Conservation (phyloP, 208 protist species). For the Naegleria lovaniensis region DNA sequence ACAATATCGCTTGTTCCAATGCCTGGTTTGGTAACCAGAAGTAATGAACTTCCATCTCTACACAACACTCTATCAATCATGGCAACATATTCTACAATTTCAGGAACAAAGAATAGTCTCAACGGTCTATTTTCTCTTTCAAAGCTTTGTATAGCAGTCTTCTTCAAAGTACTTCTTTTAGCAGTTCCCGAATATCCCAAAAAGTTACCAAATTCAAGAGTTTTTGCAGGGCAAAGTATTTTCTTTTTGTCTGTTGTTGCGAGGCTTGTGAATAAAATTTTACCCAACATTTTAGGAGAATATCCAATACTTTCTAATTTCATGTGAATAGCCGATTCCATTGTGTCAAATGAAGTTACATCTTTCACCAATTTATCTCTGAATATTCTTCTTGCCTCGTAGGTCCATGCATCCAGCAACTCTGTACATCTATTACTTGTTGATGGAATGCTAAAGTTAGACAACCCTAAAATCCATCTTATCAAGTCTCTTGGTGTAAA, state of each 20-base stretch:
- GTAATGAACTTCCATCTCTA: slow-evolving; percentile 77
- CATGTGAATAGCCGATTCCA: not conserved
- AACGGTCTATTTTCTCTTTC: slow-evolving; percentile 83
- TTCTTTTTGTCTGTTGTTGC: not conserved
- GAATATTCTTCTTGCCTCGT: slow-evolving; percentile 87
- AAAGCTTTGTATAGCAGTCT: slow-evolving; percentile 49
- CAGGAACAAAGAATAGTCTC: slow-evolving; percentile 83
- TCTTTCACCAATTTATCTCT: slow-evolving; percentile 77
- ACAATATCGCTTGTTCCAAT: slow-evolving; percentile 81
- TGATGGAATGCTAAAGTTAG: slow-evolving; percentile 75
- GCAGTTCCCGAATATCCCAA: not conserved
- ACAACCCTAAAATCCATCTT: slow-evolving; percentile 77
- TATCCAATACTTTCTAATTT: slow-evolving; percentile 1
- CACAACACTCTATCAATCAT: slow-evolving; percentile 90
- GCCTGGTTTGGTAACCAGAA: slow-evolving; percentile 84
- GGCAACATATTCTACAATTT: slow-evolving; percentile 83
- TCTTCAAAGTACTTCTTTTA: slow-evolving; percentile 21
- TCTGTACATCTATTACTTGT: slow-evolving; percentile 42
- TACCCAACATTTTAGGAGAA: not conserved
- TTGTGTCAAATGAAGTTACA: not conserved
- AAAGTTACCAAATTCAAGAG: not conserved
- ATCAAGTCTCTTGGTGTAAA: slow-evolving; percentile 94
- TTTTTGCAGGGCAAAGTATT: not conserved
- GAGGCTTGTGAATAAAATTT: not conserved
- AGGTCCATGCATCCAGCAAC: slow-evolving; percentile 73